Evolutionary conservation across 208 protist genomes (phyloP), one percentile per base, ranked within the genome.

Genomic region (Trypanosoma melophagium): DNA sequence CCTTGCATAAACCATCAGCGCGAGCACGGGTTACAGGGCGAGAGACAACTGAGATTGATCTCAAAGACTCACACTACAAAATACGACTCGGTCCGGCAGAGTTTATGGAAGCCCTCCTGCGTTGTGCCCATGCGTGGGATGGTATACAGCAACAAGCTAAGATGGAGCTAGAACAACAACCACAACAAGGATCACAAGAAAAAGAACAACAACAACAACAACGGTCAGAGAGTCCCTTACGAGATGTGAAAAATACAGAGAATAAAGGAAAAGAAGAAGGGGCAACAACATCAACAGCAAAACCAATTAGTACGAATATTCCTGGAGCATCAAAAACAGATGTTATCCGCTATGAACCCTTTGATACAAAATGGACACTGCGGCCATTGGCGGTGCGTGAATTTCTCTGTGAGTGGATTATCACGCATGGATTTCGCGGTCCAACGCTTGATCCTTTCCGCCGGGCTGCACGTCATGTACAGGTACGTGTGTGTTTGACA

Each of bases 61-160:
- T 90, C 12, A 78, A 79, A 38, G 12, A 59, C 42, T 71, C 87
- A 52, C 66, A 79, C 41, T 83, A 79, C 7, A 80, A 80, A 17
- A 57, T 89, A 47, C 87, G 77, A 57, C 62, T 93, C 58, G 77
- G 75, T 63, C 66, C 78, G 38, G 49, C 79, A 5, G 82, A 89
- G 74, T 93, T 93, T 50, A 67, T 82, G 16, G 86, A 93, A 62
- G 72, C 83, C 12, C 28, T 93, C 5, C 69, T 93, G 0, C 84
- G 84, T 9, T 83, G 86, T 24, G 87, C 84, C 7, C 84, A 89
- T 41, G 71, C 65, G 60, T 93, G 87, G 87, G 80, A 89, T 69
- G 77, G 74, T 16, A 60, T 81, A 49, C 72, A 45, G 40, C 60
- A 68, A n/a, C 69, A n/a, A 7, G 60, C 5, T 7, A 35, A 5